phyloP scores from a whole-genome alignment of 768 basidiomycete genomes.

The Cantharellus anzutake region DNA sequence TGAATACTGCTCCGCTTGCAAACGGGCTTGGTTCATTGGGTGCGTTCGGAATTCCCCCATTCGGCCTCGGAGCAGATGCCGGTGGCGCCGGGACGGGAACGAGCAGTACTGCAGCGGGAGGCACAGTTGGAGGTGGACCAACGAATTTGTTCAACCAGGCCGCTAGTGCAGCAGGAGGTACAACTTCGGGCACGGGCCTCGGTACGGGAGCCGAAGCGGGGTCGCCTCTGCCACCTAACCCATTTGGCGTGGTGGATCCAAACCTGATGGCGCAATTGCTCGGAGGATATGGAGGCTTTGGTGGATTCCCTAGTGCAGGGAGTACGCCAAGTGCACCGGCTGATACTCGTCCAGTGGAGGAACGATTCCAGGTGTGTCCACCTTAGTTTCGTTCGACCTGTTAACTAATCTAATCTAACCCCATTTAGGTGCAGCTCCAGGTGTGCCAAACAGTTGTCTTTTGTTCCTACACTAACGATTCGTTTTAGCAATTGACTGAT shows the following conservation, averaged over 20 bases:
- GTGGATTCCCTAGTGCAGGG: constrained; percentile 12
- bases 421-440: constrained; percentile 38
- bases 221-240: neutral
- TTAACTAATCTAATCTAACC: neutral
- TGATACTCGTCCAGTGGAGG: constrained; percentile 67
- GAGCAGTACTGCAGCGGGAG: neutral
- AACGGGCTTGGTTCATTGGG: constrained; percentile 12
- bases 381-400: neutral
- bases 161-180: constrained; percentile 1
- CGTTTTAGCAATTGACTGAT: constrained; percentile 61
- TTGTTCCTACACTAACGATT: neutral
- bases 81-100: constrained; percentile 3
- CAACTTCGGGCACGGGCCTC: constrained; percentile 3
- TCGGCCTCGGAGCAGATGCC: constrained; percentile 1
- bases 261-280: constrained; percentile 27
- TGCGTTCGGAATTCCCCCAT: neutral
- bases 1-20: constrained; percentile 12
- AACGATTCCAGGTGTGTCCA: constrained; percentile 49
- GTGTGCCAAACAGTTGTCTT: constrained; percentile 19
- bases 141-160: neutral
- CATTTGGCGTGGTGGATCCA: constrained; percentile 21
- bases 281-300: constrained; percentile 16
- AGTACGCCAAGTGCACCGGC: constrained; percentile 21
- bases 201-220: neutral
- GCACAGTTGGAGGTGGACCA: neutral